phyloP scores from a whole-genome alignment of 192 early-diverging fungal species.

The Coemansia umbellata region DNA sequence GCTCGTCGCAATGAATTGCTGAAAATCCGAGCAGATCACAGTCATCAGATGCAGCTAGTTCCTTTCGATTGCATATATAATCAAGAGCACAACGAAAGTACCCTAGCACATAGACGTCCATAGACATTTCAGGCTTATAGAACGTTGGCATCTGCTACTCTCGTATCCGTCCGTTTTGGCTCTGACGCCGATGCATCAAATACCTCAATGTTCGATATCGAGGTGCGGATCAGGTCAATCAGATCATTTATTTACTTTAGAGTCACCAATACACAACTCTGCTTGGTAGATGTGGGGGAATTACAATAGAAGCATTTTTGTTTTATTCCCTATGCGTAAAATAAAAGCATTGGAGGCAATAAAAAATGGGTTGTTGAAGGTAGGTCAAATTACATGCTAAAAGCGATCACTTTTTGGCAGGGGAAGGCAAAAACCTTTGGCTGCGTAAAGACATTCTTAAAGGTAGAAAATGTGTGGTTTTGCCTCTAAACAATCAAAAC shows the following conservation, averaged over 20 bases:
- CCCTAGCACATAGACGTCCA: constrained; percentile 63
- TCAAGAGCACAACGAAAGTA: constrained; percentile 70
- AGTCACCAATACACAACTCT: constrained; percentile 85
- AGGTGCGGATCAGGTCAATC: constrained; percentile 89
- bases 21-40: constrained; percentile 48
- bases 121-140: constrained; percentile 55
- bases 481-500: too few relatives aligned
- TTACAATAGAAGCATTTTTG: too few relatives aligned
- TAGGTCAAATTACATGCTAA: too few relatives aligned
- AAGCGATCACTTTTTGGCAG: too few relatives aligned
- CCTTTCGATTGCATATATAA: constrained; percentile 57
- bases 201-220: constrained; percentile 64
- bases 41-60: constrained; percentile 32
- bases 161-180: constrained; percentile 45
- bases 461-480: too few relatives aligned
- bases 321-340: too few relatives aligned
- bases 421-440: too few relatives aligned
- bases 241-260: constrained; percentile 91
- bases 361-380: too few relatives aligned
- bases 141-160: constrained; percentile 55
- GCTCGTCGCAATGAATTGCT: constrained; percentile 45
- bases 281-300: constrained; percentile 42
- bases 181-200: constrained; percentile 57
- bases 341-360: too few relatives aligned
- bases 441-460: too few relatives aligned